These are phyloP conservation scores for Pachysandra terminalis DNA, from an alignment of 164 flowering plant species.

Conservation along the genomic window DNA sequence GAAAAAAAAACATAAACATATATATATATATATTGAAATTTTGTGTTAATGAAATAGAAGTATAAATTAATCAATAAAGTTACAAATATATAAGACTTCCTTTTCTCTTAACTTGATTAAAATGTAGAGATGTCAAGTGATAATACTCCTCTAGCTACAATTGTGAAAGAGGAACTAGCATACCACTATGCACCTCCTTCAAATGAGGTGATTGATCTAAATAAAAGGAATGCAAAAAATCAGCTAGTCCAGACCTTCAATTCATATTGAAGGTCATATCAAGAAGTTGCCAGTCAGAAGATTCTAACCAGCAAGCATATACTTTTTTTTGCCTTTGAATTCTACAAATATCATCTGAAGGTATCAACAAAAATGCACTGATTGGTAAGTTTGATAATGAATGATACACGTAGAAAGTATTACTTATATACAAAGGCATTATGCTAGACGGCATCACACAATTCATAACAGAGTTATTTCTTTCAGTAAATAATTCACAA, in stretches of 20 bases:
- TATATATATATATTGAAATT: neutral
- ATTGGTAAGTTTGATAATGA: neutral
- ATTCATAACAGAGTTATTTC: neutral
- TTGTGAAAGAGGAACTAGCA: neutral
- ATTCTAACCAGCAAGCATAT: neutral
- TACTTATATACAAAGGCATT: neutral
- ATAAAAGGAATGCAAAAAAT: neutral
- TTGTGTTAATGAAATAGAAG: neutral
- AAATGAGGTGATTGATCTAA: neutral
- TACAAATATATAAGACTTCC: no score
- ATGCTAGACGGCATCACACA: neutral
- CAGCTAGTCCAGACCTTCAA: neutral
- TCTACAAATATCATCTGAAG: no score
- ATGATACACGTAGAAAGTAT: neutral
- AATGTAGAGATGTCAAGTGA: no score
- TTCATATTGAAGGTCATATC: neutral
- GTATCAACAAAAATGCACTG: no score
- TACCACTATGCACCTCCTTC: neutral
- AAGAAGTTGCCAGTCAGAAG: neutral
- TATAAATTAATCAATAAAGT: no score
- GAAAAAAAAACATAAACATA: neutral
- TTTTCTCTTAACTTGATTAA: neutral
- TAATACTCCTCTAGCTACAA: neutral
- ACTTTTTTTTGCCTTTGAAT: neutral
- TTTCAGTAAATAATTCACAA: neutral